Evolutionary conservation across 2,329 filamentous ascomycete species (phyloP), one percentile per base, ranked within the genome.

Genomic region (Paraphaeosphaeria minitans): DNA sequence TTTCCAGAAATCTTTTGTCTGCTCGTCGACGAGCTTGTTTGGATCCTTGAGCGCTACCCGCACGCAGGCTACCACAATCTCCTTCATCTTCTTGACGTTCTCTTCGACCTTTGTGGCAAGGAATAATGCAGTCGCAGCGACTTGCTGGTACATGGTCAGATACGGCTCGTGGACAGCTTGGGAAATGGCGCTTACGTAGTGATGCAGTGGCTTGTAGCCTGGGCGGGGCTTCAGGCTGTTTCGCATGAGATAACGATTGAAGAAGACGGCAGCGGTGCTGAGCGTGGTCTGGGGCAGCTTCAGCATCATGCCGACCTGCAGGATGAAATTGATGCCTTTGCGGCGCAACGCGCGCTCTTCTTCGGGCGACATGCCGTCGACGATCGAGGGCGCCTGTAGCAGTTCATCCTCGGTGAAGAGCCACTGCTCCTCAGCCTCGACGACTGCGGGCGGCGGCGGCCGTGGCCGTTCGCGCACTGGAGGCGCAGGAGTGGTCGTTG

Each of bases 21-120:
- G 93, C 78, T 98, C 95, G 74, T 99, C 95, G 53, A 98, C 91
- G 55, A 94, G 83, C 59, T 97, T 85, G 69, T 92, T 91, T 1
- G 92, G 84, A 67, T 98, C 94, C 80, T 99, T 98, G 77, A 97
- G 93, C 29, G 94, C 95, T 21, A 97, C 92, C 65, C 94, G 92
- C 60, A 93, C 95, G 69, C 96, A 95, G 1, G 93, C 92, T 33
- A 97, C 89, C 65, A 99, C 94, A 60, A 99, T 84, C 65, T 97
- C 93, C 71, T 92, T 96, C 67, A 97, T 97, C 78, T 97, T 97
- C 50, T 94, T 89, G 73, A 93, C 96, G 74, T 96, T 97, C 75
- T 99, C 95, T 74, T 99, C 94, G 21, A 96, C 94, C 77, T 99
- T 99, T 67, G 96, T 97, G 9, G 95, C 94, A 10, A 99, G 85